Evolutionary conservation across 306 rosid genomes (phyloP), one percentile per base, ranked within the genome.

Genomic region (Lagenaria siceraria): DNA sequence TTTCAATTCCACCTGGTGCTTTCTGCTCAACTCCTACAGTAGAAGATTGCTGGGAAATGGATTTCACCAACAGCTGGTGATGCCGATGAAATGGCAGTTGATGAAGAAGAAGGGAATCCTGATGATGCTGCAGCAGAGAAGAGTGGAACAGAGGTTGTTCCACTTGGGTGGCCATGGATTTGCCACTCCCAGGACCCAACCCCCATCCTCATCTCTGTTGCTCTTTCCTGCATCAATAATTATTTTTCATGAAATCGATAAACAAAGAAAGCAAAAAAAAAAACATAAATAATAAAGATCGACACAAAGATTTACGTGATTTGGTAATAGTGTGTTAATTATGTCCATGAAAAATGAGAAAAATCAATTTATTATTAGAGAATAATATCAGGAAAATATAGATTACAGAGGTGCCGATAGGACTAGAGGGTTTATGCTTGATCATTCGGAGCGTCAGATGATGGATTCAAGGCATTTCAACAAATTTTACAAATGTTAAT

Each of bases 71-170:
- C 89, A 79, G 89, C 90, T 78, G 92, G 84, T 62, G 98, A 69
- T 8, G 29, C 27, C 29, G 88, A 82, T 42, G 82, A 58, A 52
- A 78, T 53, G 42, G 75, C 62, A 51, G 87, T 54, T 79, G 91
- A 84, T 69, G 58, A 68, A 77, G 73, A 71, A 77, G 85, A 81
- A 75, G 94, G 93, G 98, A 94, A 94, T 94, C 98, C 97, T 92
- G 98, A 94, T 94, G 98, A 94, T 94, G 98, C 98, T 92, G 98
- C 98, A 87, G 92, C 86, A 87, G 95, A 86, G 89, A 92, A 86
- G 65, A 83, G 84, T 61, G 93, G 89, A 77, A 81, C 46, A 60
- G 83, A 87, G 78, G 84, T 73, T 72, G 88, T 81, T 82, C 84
- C 84, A 49, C 83, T 83, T 38, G 80, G 77, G 33, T 85, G 89